phyloP scores from a whole-genome alignment of 139 green algal species.

The Auxenochlorella protothecoides region DNA sequence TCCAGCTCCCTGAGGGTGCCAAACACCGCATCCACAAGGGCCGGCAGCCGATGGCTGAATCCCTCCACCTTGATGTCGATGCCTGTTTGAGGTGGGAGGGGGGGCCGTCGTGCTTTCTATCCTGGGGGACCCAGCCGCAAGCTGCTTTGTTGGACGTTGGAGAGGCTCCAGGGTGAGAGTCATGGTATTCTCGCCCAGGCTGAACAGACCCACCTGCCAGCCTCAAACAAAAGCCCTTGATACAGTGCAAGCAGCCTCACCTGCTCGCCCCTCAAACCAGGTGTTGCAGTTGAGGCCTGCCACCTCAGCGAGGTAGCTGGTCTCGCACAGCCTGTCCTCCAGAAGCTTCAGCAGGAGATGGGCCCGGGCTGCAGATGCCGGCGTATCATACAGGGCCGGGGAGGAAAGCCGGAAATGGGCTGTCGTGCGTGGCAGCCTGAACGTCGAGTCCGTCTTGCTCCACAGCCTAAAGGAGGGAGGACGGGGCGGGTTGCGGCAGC shows the following conservation, averaged over 20 bases:
- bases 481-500: too few species aligned
- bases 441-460: conserved; percentile 72
- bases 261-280: conserved; percentile 37
- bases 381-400: conserved; percentile 24
- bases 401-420: conserved; percentile 53
- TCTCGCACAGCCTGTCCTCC: conserved; percentile 79
- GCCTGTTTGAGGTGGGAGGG: conserved; percentile 2
- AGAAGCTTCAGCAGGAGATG: conserved; percentile 68
- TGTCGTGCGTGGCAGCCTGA: conserved; percentile 48
- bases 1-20: conserved; percentile 30
- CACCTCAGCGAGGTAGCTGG: conserved; percentile 75
- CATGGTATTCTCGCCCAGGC: too few species aligned
- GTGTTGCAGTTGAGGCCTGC: conserved; percentile 57
- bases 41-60: conserved; percentile 80
- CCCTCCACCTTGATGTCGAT: conserved; percentile 75
- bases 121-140: too few species aligned
- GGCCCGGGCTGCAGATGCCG: conserved; percentile 28
- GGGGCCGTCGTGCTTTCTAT: too few species aligned
- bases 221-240: too few species aligned
- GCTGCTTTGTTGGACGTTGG: too few species aligned
- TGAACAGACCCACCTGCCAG: too few species aligned
- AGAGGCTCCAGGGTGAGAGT: too few species aligned
- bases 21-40: conserved; percentile 56
- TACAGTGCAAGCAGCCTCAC: not conserved
- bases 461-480: conserved; percentile 38